Evolutionary conservation across 2,329 filamentous ascomycete species (phyloP), one percentile per base, ranked within the genome.

Genomic region (Xylariaceae sp.): DNA sequence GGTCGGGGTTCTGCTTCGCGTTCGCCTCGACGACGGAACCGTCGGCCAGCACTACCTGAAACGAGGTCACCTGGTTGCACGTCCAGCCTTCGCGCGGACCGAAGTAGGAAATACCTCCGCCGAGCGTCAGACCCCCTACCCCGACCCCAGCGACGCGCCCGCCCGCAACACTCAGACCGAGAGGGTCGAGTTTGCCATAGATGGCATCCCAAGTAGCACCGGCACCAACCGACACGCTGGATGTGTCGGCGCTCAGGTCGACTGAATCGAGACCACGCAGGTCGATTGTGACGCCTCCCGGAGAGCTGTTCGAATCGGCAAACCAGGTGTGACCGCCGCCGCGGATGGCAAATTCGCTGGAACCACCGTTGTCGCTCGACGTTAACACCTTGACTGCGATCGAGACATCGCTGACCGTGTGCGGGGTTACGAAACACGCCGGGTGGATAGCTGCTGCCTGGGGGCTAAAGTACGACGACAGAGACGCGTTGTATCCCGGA

Each of bases 251-350:
- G 13, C 54, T 56, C 9, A 67, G 46, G 0, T 41, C 44, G 18
- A 70, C 51, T 7, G 51, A 30, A 36, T 65, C 63, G 8, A 76
- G 56, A 3, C 51, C 48, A 7, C 56, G 53, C n/a, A 75, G 51
- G 41, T 69, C 66, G 36, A 76, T 56, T 3, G 64, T 63, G 4
- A 71, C 53, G 11, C 68, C 63, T 11, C 48, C 48, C 4, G 56
- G 48, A 40, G 62, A 62, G 48, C 63, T 76, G 5, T 68, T 67
- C 2, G 62, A 60, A 3, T 62, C 65, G 0, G 62, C 55, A 42
- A 69, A 71, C 3, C 67, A 59, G 2, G 64, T 66, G 54, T 77
- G 73, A 1, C 74, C 73, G n/a, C 73, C 72, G 31, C 64, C 61
- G 26, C 70, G 70, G 42, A 72, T 63, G 3, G 72, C 65, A 54